These are phyloP conservation scores for Eucalyptus brandiana DNA, from an alignment of 345 rosid genomes.

Conservation along the genomic window DNA sequence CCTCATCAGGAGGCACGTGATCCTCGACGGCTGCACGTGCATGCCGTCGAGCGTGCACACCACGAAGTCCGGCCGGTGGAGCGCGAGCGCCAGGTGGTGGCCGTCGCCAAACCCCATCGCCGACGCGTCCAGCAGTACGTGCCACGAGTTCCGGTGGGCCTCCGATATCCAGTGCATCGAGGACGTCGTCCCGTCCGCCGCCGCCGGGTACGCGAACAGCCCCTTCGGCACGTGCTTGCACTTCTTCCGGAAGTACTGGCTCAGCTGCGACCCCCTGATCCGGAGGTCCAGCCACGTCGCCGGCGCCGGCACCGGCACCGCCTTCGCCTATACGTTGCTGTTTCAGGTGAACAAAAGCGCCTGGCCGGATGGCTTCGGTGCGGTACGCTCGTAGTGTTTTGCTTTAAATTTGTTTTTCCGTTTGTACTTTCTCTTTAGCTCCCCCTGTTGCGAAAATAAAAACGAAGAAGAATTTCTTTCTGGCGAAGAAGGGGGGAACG, in stretches of 20 bases:
- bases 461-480: not conserved
- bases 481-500: not conserved
- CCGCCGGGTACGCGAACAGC: slow-evolving; percentile 37
- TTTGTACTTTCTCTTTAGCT: not conserved
- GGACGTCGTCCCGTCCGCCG: slow-evolving; percentile 18
- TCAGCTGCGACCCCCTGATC: slow-evolving; percentile 54
- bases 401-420: not conserved
- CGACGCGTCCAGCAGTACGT: slow-evolving; percentile 44
- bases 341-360: not conserved
- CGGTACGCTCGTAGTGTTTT: not conserved
- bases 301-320: slow-evolving; percentile 29
- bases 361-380: not conserved
- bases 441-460: not conserved
- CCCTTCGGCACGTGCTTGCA: slow-evolving; percentile 50
- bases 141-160: slow-evolving; percentile 66
- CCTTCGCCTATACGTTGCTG: slow-evolving; percentile 14
- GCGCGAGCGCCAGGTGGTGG: slow-evolving; percentile 25
- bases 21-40: slow-evolving; percentile 20
- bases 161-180: slow-evolving; percentile 77
- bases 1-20: slow-evolving; percentile 34
- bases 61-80: slow-evolving; percentile 37
- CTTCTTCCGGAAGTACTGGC: slow-evolving; percentile 56
- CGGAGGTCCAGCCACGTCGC: slow-evolving; percentile 59
- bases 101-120: slow-evolving; percentile 29
- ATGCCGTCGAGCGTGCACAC: slow-evolving; percentile 18